Conservation (phyloP, 2,329 filamentous ascomycete species). For the Exophiala lecanii-corni region DNA sequence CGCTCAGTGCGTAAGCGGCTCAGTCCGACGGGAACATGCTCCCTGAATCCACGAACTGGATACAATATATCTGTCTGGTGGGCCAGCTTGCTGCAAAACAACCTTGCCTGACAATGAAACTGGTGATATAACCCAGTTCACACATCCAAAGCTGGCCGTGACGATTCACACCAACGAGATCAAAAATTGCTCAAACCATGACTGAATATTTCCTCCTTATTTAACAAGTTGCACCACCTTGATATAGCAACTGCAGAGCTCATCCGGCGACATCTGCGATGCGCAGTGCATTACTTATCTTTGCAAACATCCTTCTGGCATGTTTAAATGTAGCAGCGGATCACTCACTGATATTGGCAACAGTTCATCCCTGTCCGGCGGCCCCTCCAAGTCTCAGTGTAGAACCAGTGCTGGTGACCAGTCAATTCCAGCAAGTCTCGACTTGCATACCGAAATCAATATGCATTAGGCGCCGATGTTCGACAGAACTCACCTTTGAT, state of each 20-base stretch:
- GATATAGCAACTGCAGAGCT: background rate
- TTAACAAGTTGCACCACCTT: background rate
- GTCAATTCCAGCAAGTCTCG: conserved; percentile 7
- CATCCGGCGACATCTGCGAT: background rate
- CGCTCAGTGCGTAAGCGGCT: too few relatives aligned
- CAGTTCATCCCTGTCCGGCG: conserved; percentile 3
- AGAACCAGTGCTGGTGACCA: conserved; percentile 2
- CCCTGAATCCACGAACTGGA: too few relatives aligned
- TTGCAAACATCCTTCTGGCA: background rate
- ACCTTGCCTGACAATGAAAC: too few relatives aligned
- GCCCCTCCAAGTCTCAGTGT: background rate
- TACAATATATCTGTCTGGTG: too few relatives aligned
- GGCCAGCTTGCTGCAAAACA: too few relatives aligned
- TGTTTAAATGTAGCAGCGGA: background rate
- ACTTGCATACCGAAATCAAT: conserved; percentile 3
- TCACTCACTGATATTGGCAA: background rate
- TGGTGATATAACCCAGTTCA: too few relatives aligned
- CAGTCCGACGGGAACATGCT: too few relatives aligned
- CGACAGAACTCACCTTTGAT: conserved; percentile 5
- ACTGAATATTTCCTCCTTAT: background rate
- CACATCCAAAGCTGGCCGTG: too few relatives aligned
- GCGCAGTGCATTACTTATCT: background rate
- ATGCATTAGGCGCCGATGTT: conserved; percentile 1
- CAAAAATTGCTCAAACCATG: background rate
- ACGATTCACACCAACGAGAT: background rate